Evolutionary conservation across 345 rosid genomes (phyloP).

Genomic region (Eutrema yunnanense): DNA sequence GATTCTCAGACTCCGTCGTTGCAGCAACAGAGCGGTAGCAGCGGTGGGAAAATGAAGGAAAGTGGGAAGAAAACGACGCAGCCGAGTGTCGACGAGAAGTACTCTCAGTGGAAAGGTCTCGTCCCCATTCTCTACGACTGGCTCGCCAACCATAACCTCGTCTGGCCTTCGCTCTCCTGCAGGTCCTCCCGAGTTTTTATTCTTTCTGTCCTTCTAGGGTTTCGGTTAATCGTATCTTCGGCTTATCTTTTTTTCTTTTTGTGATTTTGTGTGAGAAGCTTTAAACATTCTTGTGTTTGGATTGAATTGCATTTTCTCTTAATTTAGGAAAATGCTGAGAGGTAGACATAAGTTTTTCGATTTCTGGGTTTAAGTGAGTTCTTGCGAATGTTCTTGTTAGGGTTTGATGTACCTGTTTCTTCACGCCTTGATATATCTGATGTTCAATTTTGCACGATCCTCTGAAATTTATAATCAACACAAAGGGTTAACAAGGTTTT

Average conservation of each 20-base stretch:
- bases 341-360: not conserved
- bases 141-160: conserved; percentile 98
- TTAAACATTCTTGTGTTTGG: not conserved
- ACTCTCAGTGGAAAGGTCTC: conserved; percentile 88
- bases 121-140: conserved; percentile 98
- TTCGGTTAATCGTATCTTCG: not conserved
- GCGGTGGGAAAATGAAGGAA: conserved; percentile 28
- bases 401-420: conserved; percentile 5
- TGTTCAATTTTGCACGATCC: not conserved
- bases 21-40: conserved; percentile 21
- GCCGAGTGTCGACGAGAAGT: conserved; percentile 73
- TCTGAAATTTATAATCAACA: not conserved
- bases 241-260: not conserved
- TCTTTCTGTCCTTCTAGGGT: conserved; percentile 21
- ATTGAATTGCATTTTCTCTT: not conserved
- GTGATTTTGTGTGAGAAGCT: not conserved
- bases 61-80: conserved; percentile 36
- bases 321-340: not conserved
- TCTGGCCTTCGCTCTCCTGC: conserved; percentile 99
- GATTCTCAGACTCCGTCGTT: conserved; percentile 46
- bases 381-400: not conserved
- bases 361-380: conserved; percentile 9
- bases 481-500: not conserved
- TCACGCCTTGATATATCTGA: not conserved
- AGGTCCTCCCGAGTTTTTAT: conserved; percentile 34